These are phyloP conservation scores for Apiospora arundinis DNA, from an alignment of 2,329 filamentous ascomycete genomes.

Conservation along the genomic window DNA sequence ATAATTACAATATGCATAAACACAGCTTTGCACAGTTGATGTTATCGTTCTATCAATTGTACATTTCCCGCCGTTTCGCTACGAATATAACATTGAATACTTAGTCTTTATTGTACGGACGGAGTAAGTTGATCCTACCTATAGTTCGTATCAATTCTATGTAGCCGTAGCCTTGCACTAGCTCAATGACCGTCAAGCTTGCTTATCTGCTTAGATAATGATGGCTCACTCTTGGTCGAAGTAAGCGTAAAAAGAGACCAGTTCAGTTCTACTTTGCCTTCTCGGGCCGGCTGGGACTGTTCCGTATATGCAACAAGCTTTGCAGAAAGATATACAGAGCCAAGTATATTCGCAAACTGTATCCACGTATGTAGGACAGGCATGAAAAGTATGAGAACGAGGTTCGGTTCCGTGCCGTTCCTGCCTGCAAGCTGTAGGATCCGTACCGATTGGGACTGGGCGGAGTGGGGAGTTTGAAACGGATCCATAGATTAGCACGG, in stretches of 20 bases:
- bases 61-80: not conserved
- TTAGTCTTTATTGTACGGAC: no score
- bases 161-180: not conserved
- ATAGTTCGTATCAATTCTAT: not conserved
- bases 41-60: no score
- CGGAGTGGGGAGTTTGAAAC: not conserved
- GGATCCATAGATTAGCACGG: conserved; percentile 13
- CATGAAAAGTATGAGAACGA: no score
- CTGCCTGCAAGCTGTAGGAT: not conserved
- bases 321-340: no score
- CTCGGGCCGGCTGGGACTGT: not conserved
- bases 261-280: not conserved
- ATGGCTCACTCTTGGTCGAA: not conserved
- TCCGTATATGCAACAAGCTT: not conserved
- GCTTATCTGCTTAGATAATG: not conserved
- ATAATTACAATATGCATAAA: no score
- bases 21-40: no score
- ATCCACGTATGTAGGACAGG: no score
- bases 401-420: not conserved
- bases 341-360: no score
- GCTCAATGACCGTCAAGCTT: not conserved
- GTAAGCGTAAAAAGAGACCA: not conserved
- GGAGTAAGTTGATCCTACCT: no score
- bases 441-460: not conserved
- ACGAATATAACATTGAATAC: no score